phyloP scores from a whole-genome alignment of 2,329 filamentous ascomycete species.

The Tolypocladium nubicola region DNA sequence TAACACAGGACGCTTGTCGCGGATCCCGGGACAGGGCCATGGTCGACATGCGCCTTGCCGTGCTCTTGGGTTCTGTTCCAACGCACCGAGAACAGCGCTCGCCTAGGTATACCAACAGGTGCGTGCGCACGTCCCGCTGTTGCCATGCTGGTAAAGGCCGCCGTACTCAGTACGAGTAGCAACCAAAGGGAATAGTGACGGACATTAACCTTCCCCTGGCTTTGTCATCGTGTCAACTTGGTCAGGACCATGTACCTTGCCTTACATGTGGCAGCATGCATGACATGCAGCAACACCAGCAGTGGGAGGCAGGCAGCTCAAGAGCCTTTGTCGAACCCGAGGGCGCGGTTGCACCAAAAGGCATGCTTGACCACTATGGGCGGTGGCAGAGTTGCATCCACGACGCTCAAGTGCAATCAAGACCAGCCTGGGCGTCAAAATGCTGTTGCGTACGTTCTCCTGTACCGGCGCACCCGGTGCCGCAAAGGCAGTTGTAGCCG shows the following conservation, averaged over 20 bases:
- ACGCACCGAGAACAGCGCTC: not conserved
- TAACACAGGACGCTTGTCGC: not conserved
- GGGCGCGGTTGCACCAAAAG: conserved; percentile 5
- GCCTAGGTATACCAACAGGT: not conserved
- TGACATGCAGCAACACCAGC: conserved; percentile 8
- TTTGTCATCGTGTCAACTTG: not conserved
- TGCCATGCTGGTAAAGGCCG: not conserved
- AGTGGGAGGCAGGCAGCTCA: conserved; percentile 1
- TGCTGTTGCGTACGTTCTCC: not conserved
- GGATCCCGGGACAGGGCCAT: not conserved
- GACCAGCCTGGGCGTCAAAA: not conserved
- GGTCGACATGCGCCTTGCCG: not conserved
- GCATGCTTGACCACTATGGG: not conserved
- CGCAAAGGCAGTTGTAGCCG: not conserved
- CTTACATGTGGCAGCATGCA: conserved; percentile 9
- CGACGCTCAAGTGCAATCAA: not conserved
- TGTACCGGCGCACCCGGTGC: not conserved
- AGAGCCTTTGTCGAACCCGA: conserved; percentile 3
- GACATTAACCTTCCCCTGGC: not conserved
- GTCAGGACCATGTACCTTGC: not conserved
- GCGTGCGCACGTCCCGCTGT: not conserved
- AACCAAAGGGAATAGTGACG: not conserved
- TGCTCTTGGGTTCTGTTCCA: not conserved
- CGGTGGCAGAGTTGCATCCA: conserved; percentile 2
- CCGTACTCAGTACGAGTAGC: not conserved